Percentiles rank a stretch among this genome's conserved stretches.
These are phyloP conservation scores for Chytriomyces confervae DNA, from an alignment of 192 early-diverging fungal species.

Conservation along the genomic window DNA sequence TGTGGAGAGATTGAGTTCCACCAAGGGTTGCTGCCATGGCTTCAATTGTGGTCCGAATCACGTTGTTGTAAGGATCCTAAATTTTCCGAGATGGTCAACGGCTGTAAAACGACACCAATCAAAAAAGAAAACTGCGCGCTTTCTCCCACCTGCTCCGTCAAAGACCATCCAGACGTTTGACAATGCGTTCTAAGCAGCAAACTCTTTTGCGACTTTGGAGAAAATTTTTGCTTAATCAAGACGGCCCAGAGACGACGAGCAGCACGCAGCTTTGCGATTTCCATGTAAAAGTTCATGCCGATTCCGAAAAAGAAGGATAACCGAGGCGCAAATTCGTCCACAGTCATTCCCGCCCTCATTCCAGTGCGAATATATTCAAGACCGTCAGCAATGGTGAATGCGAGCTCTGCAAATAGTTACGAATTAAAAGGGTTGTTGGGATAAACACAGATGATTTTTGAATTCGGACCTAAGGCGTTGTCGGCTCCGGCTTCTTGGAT, in stretches of 20 bases:
- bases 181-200: constrained; percentile 87
- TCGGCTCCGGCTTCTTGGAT: constrained; percentile 93
- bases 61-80: constrained; percentile 88
- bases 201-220: constrained; percentile 79
- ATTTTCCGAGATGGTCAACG: not conserved
- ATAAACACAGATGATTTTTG: not conserved
- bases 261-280: constrained; percentile 89
- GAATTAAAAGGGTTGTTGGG: not conserved
- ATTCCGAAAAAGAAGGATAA: constrained; percentile 92
- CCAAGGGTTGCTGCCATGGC: constrained; percentile 92
- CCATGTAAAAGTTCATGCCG: constrained; percentile 97
- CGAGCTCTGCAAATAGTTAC: constrained; percentile 61
- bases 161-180: constrained; percentile 90
- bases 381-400: constrained; percentile 92
- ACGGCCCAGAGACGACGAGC: constrained; percentile 84
- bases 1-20: constrained; percentile 91
- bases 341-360: constrained; percentile 82
- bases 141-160: constrained; percentile 75
- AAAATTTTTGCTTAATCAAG: constrained; percentile 81
- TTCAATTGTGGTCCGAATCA: constrained; percentile 85
- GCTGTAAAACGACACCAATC: not conserved
- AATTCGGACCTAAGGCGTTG: constrained; percentile 61
- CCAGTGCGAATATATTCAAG: constrained; percentile 65
- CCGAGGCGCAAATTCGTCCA: constrained; percentile 87
- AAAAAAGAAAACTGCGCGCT: not conserved